Base-by-base conservation (phyloP, 176 grass and related monocot genomes). In the Dactylis glomerata region DNA sequence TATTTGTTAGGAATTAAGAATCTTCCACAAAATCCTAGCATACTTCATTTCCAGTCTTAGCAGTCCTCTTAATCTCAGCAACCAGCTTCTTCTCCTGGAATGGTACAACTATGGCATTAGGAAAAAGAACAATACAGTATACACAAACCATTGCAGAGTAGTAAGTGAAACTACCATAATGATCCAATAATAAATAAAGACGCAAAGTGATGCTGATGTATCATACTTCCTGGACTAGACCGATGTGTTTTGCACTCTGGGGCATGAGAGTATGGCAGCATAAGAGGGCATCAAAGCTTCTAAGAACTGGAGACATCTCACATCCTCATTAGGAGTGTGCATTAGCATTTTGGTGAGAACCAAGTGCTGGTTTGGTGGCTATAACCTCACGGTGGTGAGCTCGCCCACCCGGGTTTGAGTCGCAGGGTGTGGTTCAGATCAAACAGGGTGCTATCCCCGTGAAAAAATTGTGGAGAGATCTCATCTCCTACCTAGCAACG, bases 11-110 rank as follows among this genome's bases (percentile, higher is more conserved):
- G 17, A 3, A 61, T n/a, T 24, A 22, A 7, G 10, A 34, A 73
- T 68, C 45, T 49, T n/a, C 59, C 14, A 44, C 9, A 81, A 52
- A 59, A 69, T 80, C 37, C n/a, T 82, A 73, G 68, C 4, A 81
- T 10, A 68, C 96, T 86, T 99, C 91, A 86, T 99, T 99, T 91
- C 96, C 93, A 66, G 93, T 99, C 59, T 99, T 92, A 68, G 96
- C 96, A 58, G 93, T 99, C 79, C 87, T 95, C 78, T 96, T 99
- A 59, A 99, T 99, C 93, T 99, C 96, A 55, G 93, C 91, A 69
- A 99, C 96, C 40, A 99, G 88, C 55, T 94, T 99, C 81, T 96
- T 99, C 91, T 99, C 96, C 96, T 99, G 91, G 41, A 77, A 84
- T 84, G 33, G 73, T 84, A 61, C 63, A 19, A 78, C 61, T 63